phyloP scores from a whole-genome alignment of 2,329 filamentous ascomycete genomes.

The Cladosporium austrohemisphaericum region DNA sequence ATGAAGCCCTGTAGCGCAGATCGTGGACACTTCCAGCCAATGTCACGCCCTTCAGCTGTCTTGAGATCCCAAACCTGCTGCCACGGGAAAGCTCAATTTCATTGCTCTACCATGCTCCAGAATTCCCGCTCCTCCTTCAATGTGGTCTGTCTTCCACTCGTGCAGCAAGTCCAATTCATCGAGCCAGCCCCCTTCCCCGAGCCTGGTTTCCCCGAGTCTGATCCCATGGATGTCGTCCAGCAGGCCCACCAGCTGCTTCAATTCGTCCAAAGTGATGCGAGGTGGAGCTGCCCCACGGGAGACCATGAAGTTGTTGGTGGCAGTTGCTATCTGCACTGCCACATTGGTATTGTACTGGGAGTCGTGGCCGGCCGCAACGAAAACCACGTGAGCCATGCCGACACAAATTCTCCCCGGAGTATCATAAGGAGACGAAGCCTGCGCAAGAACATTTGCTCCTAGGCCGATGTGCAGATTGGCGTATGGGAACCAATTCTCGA shows the following conservation, averaged over 20 bases:
- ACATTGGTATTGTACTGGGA: background rate
- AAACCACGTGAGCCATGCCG: background rate
- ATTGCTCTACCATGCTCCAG: background rate
- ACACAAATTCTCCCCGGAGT: too few relatives aligned
- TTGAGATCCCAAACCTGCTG: too few relatives aligned
- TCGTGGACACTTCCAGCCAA: too few relatives aligned
- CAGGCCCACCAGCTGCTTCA: background rate
- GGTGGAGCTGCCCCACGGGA: background rate
- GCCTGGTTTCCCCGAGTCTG: background rate
- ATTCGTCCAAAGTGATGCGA: background rate
- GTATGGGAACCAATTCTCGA: too few relatives aligned
- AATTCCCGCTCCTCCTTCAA: background rate
- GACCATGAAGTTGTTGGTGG: background rate
- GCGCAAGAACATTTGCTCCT: too few relatives aligned
- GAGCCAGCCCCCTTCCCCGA: too few relatives aligned
- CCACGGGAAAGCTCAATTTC: background rate
- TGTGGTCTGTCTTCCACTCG: background rate
- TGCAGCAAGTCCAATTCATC: too few relatives aligned
- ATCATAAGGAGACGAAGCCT: too few relatives aligned
- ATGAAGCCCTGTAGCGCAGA: too few relatives aligned
- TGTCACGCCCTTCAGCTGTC: too few relatives aligned
- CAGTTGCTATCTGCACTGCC: background rate
- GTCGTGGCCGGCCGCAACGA: too few relatives aligned
- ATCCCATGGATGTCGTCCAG: background rate
- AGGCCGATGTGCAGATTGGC: too few relatives aligned